A percentile compares a stretch with the other conserved stretches of the same genome.
These are phyloP conservation scores for Russula sp. DNA, from an alignment of 768 basidiomycete genomes.

Conservation along the genomic window DNA sequence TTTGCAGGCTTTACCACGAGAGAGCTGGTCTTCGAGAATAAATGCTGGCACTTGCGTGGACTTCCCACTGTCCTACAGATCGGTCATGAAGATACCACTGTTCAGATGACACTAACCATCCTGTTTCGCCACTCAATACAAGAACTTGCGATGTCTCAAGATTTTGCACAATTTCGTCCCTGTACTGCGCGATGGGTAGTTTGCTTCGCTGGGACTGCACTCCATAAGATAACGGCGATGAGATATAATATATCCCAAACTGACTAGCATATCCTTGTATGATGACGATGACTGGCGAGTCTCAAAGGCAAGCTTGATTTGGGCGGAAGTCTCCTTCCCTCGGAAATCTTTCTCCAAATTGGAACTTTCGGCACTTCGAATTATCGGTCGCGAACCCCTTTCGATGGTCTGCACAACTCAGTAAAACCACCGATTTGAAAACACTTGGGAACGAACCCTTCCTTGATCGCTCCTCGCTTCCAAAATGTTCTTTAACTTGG, in stretches of 20 bases:
- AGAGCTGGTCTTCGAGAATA: slow-evolving; percentile 84
- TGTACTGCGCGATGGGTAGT: slow-evolving; percentile 82
- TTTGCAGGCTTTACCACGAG: slow-evolving; percentile 74
- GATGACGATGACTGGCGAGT: slow-evolving; percentile 51
- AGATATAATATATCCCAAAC: slow-evolving; percentile 26
- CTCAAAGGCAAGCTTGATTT: slow-evolving; percentile 51
- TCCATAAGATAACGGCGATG: slow-evolving; percentile 3
- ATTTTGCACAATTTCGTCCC: slow-evolving; percentile 58
- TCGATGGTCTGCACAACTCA: slow-evolving; percentile 12
- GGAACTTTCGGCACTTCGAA: background rate
- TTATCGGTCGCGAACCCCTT: background rate
- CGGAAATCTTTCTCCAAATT: slow-evolving; percentile 1
- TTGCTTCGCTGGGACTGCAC: slow-evolving; percentile 60
- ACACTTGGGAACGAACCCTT: slow-evolving; percentile 34
- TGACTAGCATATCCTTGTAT: slow-evolving; percentile 87
- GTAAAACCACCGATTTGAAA: background rate
- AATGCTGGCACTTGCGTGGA: slow-evolving; percentile 94
- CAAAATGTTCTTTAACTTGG: slow-evolving; percentile 54
- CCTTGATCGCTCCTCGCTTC: slow-evolving; percentile 45
- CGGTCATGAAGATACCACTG: slow-evolving; percentile 4
- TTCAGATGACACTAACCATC: slow-evolving; percentile 41
- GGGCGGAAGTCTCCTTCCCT: slow-evolving; percentile 32
- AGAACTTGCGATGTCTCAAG: slow-evolving; percentile 75
- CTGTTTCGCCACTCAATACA: slow-evolving; percentile 80
- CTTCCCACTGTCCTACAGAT: slow-evolving; percentile 60